These are phyloP conservation scores for Magnolia sinica DNA, from an alignment of 164 flowering plant genomes.

Conservation along the genomic window DNA sequence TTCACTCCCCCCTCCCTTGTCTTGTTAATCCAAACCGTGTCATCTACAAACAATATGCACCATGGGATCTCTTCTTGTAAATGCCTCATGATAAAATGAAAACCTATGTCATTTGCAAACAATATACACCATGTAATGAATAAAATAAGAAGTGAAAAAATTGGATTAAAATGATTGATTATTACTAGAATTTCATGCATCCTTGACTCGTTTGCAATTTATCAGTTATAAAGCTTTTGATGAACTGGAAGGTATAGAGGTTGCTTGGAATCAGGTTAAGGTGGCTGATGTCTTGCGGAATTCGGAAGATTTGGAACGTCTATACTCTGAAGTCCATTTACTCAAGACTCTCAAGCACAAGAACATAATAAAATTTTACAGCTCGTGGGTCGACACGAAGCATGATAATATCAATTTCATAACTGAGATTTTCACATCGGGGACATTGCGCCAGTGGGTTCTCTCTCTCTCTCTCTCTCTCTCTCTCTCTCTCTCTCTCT, in stretches of 20 bases:
- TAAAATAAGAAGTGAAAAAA: not conserved
- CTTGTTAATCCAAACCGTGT: too few relatives aligned
- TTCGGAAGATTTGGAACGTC: constrained; percentile 75
- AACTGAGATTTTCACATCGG: constrained; percentile 96
- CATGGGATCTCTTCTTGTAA: too few relatives aligned
- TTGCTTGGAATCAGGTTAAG: constrained; percentile 98
- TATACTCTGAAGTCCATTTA: constrained; percentile 90
- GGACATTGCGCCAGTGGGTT: constrained; percentile 87
- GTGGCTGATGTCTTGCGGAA: constrained; percentile 67
- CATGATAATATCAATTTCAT: constrained; percentile 61
- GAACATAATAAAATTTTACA: constrained; percentile 90
- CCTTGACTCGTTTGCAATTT: constrained; percentile 1
- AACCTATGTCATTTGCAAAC: too few relatives aligned
- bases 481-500: not conserved
- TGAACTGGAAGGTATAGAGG: constrained; percentile 94
- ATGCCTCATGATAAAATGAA: too few relatives aligned
- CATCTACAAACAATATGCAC: too few relatives aligned
- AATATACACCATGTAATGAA: too few relatives aligned
- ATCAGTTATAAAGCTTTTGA: constrained; percentile 90
- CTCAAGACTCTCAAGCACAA: constrained; percentile 95
- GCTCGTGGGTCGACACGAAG: constrained; percentile 78
- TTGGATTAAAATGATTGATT: not conserved
- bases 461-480: constrained; percentile 1
- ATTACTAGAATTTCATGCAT: constrained; percentile 33
- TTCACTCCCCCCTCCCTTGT: too few relatives aligned